Base-by-base conservation (phyloP, 1,139 yeast genomes). In the Candida labiduridarum region DNA sequence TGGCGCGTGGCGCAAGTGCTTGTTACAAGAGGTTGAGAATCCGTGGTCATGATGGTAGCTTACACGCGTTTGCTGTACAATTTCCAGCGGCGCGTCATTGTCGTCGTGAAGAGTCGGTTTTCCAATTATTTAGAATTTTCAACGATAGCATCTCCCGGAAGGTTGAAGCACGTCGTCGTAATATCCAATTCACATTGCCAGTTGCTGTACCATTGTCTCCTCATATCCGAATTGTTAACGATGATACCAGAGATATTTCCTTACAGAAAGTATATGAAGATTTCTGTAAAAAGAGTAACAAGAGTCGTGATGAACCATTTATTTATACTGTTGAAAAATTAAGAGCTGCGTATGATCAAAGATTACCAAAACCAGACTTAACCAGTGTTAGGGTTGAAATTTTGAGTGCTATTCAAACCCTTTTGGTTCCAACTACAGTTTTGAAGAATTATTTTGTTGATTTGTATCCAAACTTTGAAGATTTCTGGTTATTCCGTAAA, bases 61-160 rank as follows among this genome's bases (percentile, higher is more conserved):
- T 87, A 51, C 97, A 94, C 67, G 84, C 94, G 43, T 95, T 94
- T 76, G 96, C 97, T 0, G 96, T 95, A 15, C 99, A 95, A 71
- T 92, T 89, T 68, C 99, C 99, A 4, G 96, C 99, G 15, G 97
- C 97, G 10, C 84, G 99, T 60, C 97, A 94, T 62, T 90, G 97
- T 61, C 87, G 99, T 63, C 84, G 99, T 51, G 99, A 95, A 66
- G 99, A 95, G 64, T 80, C 96, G 47, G 87, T 94, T 52, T 88
- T 90, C 76, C 99, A 94, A 67, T 71, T 95, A 58, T 92, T 90
- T 78, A 80, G 97, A 59, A 82, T 94, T 45, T 84, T 95, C 70
- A 90, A 90, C 65, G 92, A 89, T 57, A 85, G 89, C 5, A 73
- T 95, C 49, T 76, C 87, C 0, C 83, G 88, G 59, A 87, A 88